Base-by-base conservation (phyloP, 108 stramenopile species). In the Hondaea fermentalgiana region DNA sequence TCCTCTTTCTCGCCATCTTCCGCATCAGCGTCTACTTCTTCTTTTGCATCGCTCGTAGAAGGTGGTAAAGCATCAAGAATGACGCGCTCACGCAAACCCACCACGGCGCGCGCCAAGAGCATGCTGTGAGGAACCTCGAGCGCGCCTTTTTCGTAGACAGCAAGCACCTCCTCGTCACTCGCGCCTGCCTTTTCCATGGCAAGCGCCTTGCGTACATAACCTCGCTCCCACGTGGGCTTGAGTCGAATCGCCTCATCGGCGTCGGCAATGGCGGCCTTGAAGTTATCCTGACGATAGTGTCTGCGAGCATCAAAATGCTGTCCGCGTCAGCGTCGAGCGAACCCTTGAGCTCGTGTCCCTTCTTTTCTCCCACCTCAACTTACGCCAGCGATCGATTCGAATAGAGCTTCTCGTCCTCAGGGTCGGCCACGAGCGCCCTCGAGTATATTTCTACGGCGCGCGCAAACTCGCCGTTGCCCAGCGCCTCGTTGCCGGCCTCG, bases 311-410 rank as follows among this genome's bases (percentile, higher is more conserved):
- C 2, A 35, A 35, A 35, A 35, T 35, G 35, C 35, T 35, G 35
- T 35, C 35, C 35, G 35, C 35, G 35, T 35, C 35, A 35, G 35
- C 1, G 35, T 35, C 35, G 2, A 35, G 35, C 35, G 35, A 35
- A 35, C 19, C n/a, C 59, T 19, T 59, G 2, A n/a, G 21, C 19
- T 59, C 19, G n/a, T 19, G 3, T 3, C n/a, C 21, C 21, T 59
- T 2, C 19, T n/a, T 59, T 59, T 23, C 2, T 59, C 19, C n/a
- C 19, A 23, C 25, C 42, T 6, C 35, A 12, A 69, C 64, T 69
- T 69, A 69, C 76, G 76, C 76, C 51, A 83, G 51, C 45, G 76
- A 83, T 23, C 76, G 76, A 23, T 83, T 83, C 4, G 76, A 83
- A 17, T 21, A 28, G n/a, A 53, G 25, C 51, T 35, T 55, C 1